Percentiles rank a stretch among this genome's conserved stretches.
Conservation (phyloP, 192 early-diverging fungal species). For the Entrophospora sp. region DNA sequence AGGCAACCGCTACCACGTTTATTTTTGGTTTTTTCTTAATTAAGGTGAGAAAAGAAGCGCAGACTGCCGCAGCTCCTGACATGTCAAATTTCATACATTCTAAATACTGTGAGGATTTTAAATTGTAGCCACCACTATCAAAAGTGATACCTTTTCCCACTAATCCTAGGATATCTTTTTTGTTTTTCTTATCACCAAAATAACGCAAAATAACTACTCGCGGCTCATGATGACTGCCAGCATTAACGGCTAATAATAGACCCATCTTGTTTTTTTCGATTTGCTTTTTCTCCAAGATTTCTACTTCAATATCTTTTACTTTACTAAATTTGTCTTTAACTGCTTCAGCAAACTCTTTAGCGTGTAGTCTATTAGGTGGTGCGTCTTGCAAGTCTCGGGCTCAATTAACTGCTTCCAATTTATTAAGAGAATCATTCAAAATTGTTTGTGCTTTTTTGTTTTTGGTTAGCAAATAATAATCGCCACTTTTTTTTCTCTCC, state of each 20-base stretch:
- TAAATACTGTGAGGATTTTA: constrained; percentile 82
- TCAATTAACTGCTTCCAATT: constrained; percentile 4
- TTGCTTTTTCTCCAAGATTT: constrained; percentile 4
- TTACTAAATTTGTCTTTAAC: not conserved
- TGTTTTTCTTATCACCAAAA: constrained; percentile 41
- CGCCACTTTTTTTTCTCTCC: not conserved
- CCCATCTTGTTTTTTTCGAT: constrained; percentile 7
- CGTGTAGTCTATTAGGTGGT: not conserved
- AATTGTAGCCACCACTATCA: constrained; percentile 75
- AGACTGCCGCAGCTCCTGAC: constrained; percentile 79
- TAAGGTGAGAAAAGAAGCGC: constrained; percentile 67
- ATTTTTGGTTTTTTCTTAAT: constrained; percentile 60
- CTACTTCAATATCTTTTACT: not conserved
- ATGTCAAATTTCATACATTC: constrained; percentile 92
- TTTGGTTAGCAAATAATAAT: not conserved
- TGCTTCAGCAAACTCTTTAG: not conserved
- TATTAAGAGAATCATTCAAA: not conserved
- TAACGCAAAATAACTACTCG: not conserved
- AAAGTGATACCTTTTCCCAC: constrained; percentile 95
- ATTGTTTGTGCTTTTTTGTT: not conserved
- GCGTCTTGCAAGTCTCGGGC: not conserved
- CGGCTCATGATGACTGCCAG: not conserved
- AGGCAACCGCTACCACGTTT: constrained; percentile 76
- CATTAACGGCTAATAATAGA: not conserved
- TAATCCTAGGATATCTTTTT: constrained; percentile 56